These are phyloP conservation scores for Boletus rubropictus DNA, from an alignment of 768 basidiomycete species.

Conservation along the genomic window DNA sequence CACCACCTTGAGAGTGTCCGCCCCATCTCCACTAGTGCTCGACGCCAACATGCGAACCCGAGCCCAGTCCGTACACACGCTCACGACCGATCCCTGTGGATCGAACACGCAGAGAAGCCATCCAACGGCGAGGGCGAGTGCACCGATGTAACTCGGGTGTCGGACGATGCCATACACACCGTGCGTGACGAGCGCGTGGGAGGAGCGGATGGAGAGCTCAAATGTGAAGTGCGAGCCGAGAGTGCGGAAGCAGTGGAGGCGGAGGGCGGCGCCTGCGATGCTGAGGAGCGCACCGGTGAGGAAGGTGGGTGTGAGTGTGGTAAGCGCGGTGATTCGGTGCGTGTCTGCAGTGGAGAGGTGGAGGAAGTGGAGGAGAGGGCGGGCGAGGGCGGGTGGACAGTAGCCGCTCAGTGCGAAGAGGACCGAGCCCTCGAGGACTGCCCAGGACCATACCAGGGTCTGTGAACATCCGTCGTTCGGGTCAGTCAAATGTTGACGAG, in stretches of 20 bases:
- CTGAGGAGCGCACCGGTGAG: slow-evolving; percentile 6
- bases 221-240: slow-evolving; percentile 26
- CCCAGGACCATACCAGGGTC: slow-evolving; percentile 1
- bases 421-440: slow-evolving; percentile 6
- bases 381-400: neutral
- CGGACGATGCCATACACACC: slow-evolving; percentile 27
- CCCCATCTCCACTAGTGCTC: neutral
- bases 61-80: neutral
- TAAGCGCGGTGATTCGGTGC: slow-evolving; percentile 2
- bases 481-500: neutral
- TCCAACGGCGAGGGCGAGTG: neutral
- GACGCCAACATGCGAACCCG: too few relatives aligned
- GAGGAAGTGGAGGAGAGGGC: neutral
- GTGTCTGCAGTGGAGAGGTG: neutral
- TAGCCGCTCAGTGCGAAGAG: neutral
- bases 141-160: slow-evolving; percentile 28
- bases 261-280: slow-evolving; percentile 11
- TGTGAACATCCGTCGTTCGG: neutral
- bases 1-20: neutral
- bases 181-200: slow-evolving; percentile 23
- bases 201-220: slow-evolving; percentile 19
- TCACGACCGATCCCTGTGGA: slow-evolving; percentile 1
- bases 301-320: slow-evolving; percentile 7
- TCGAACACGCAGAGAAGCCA: slow-evolving; percentile 5
- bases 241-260: slow-evolving; percentile 12